Evolutionary conservation across 169 alveolate genomes (phyloP), one percentile per base, ranked within the genome.

Genomic region (Neospora caninum): DNA sequence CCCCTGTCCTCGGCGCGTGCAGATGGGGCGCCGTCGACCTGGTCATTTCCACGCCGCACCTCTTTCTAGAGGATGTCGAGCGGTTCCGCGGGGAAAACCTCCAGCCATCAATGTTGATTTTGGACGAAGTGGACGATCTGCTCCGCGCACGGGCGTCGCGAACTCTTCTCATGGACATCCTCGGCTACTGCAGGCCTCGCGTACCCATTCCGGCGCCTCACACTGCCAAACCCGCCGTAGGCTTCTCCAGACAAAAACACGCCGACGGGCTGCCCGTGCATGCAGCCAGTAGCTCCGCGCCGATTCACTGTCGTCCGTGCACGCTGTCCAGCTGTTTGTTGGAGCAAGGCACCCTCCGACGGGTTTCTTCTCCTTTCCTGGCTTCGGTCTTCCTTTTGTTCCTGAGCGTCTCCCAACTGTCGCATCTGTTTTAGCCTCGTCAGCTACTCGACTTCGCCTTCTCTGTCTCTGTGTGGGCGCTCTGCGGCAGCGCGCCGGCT

Each of bases 11-110:
- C 58, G 4, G 58, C 13, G 58, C 58, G 41, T 38, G 84, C 58
- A 89, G 93, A 41, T 89, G 93, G 93, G 93, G 93, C 25, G 84
- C 88, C 42, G 93, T 89, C 49, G 93, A 89, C 73, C 43, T 89
- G 31, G 87, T 89, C 36, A 64, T 89, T 67, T 25, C 88, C 84
- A 89, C 93, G 34, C 93, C 93, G 20, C 88, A 54, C n/a, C 64
- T 67, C 34, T 89, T 89, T 36, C 49, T 89, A 38, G 86, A 69
- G 64, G 93, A 67, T 43, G 42, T 89, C n/a, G 80, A 42, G 84
- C 84, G 84, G 42, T 88, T 88, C 29, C 78, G 80, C 36, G 73
- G 87, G 39, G 93, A 54, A 25, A 22, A 34, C 4, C 69, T 89
- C n/a, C 58, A 45, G 54, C 93, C 93, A 0, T 73, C 89, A 38